A percentile compares a stretch with the other conserved stretches of the same genome.
These are phyloP conservation scores for Aureobasidium mangrovei DNA, from an alignment of 2,329 filamentous ascomycete species.

Conservation along the genomic window DNA sequence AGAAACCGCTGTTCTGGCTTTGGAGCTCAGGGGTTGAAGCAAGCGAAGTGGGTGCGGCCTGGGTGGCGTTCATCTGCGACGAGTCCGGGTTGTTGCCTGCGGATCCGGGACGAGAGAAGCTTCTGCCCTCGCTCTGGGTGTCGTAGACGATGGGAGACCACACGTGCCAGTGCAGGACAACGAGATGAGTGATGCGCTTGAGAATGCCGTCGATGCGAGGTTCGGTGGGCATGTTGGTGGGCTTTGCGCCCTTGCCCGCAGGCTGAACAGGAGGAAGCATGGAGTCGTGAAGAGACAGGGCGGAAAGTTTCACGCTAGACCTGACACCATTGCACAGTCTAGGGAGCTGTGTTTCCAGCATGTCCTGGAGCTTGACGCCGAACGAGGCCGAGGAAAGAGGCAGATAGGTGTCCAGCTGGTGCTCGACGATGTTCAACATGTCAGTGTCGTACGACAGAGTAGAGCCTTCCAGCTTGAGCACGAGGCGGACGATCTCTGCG, in stretches of 20 bases:
- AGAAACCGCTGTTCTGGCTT: background rate
- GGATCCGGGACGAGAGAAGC: background rate
- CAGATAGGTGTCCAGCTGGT: constrained; percentile 26
- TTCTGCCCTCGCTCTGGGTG: constrained; percentile 27
- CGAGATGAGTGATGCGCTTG: constrained; percentile 70
- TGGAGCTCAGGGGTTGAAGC: constrained; percentile 1
- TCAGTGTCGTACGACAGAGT: constrained; percentile 25
- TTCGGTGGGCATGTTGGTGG: background rate
- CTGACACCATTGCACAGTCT: constrained; percentile 27
- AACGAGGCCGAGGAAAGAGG: constrained; percentile 24
- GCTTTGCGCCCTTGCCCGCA: constrained; percentile 17
- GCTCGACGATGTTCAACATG: constrained; percentile 28
- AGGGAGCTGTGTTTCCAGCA: constrained; percentile 28
- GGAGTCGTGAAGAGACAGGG: constrained; percentile 37
- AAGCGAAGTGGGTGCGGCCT: background rate
- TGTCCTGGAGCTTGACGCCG: constrained; percentile 21
- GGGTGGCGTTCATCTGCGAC: background rate
- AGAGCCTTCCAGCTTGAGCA: constrained; percentile 28
- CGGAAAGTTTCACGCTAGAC: constrained; percentile 29
- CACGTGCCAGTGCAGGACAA: constrained; percentile 80
- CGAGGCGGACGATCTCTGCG: constrained; percentile 37
- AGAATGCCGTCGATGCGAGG: constrained; percentile 50
- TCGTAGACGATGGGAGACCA: constrained; percentile 70
- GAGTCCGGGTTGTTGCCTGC: background rate
- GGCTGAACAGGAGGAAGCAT: constrained; percentile 24